phyloP scores from a whole-genome alignment of 176 grass and related monocot genomes.

The Otatea glauca region DNA sequence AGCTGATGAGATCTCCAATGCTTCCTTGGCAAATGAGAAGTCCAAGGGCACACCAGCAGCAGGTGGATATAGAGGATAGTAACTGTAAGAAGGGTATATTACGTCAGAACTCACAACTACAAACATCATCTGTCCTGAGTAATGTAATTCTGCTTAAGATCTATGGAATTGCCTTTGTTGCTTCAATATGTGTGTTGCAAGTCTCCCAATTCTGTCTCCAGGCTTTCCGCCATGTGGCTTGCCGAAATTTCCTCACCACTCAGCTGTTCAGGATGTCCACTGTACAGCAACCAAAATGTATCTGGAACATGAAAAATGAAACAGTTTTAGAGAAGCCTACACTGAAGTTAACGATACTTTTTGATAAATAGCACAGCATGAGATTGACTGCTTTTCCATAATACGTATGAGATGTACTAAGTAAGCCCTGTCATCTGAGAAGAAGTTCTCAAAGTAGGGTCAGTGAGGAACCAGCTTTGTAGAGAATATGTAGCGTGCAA shows the following conservation, averaged over 20 bases:
- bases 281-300: constrained; percentile 87
- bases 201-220: constrained; percentile 67
- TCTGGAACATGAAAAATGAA: constrained; percentile 49
- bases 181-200: constrained; percentile 74
- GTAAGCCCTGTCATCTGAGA: neutral
- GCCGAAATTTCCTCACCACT: constrained; percentile 90
- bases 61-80: constrained; percentile 86
- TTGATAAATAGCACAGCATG: neutral
- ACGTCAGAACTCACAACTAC: constrained; percentile 27
- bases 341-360: neutral
- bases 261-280: constrained; percentile 86
- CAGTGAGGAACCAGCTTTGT: neutral
- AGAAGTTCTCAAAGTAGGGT: neutral
- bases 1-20: constrained; percentile 64
- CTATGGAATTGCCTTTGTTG: constrained; percentile 68
- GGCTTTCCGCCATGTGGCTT: constrained; percentile 54
- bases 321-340: constrained; percentile 33
- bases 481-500: neutral
- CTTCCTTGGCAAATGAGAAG: constrained; percentile 74
- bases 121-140: constrained; percentile 6
- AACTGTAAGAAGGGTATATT: constrained; percentile 52
- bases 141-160: constrained; percentile 6
- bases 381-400: neutral
- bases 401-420: constrained; percentile 1
- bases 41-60: constrained; percentile 80